Evolutionary conservation across 352 stramenopile genomes (phyloP).

Genomic region (Phytophthora hibernalis): DNA sequence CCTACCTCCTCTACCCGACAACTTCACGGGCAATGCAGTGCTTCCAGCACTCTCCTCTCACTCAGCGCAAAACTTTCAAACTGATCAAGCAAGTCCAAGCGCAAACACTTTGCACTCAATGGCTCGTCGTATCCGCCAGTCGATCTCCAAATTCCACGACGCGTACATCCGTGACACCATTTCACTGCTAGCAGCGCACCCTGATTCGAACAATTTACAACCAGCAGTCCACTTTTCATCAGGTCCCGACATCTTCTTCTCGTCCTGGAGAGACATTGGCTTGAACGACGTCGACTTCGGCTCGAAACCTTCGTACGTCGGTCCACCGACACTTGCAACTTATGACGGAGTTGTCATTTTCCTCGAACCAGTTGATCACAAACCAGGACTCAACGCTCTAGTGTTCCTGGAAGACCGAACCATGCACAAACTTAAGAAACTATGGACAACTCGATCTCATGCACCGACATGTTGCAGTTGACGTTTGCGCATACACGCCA

Average conservation of each 20-base stretch:
- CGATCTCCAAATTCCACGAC: conserved; percentile 15
- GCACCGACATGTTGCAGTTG: neutral
- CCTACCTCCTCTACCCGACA: conserved; percentile 1
- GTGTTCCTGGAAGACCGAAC: conserved; percentile 3
- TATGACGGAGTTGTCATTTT: conserved; percentile 22
- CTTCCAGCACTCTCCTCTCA: conserved; percentile 15
- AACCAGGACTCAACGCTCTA: conserved; percentile 9
- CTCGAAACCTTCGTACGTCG: conserved; percentile 6
- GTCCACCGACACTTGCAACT: conserved; percentile 2
- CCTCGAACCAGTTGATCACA: conserved; percentile 2
- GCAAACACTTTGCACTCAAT: neutral
- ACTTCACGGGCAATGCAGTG: conserved; percentile 14
- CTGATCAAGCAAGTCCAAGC: neutral
- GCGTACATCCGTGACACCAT: conserved; percentile 19
- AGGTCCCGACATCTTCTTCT: conserved; percentile 22
- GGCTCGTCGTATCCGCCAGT: conserved; percentile 5
- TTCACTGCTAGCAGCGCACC: conserved; percentile 10
- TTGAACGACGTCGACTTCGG: conserved; percentile 19
- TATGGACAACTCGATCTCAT: no score
- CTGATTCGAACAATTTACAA: neutral
- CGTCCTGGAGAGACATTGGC: conserved; percentile 16
- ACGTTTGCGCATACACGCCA: conserved; percentile 9
- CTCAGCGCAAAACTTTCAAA: conserved; percentile 1
- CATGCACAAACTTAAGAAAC: conserved; percentile 1
- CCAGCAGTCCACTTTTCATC: conserved; percentile 5